Evolutionary conservation across 192 early-diverging fungal species (phyloP).

Genomic region (Gonapodya sp.): DNA sequence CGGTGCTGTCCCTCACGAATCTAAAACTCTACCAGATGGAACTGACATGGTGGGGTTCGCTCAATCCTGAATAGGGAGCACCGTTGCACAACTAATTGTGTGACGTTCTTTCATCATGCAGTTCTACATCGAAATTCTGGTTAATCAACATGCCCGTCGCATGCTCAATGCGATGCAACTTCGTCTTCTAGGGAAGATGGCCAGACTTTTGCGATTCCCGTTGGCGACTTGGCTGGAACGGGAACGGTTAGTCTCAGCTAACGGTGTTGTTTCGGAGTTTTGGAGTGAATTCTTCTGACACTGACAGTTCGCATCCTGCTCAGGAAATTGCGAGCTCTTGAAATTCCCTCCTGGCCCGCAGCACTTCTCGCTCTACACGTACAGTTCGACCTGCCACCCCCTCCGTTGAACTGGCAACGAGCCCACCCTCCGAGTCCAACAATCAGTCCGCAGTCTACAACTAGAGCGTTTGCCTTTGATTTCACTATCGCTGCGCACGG

Average conservation of each 20-base stretch:
- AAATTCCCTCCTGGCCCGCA: neutral
- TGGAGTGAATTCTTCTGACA: too few species aligned
- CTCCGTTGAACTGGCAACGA: neutral
- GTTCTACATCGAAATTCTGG: constrained; percentile 10
- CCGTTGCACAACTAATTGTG: too few species aligned
- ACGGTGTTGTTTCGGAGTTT: too few species aligned
- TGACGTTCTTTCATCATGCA: too few species aligned
- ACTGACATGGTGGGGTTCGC: neutral
- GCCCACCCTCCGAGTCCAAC: neutral
- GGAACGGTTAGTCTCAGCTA: neutral
- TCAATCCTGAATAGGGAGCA: neutral
- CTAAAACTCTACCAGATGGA: constrained; percentile 3
- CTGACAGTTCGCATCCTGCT: too few species aligned
- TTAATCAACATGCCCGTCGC: neutral
- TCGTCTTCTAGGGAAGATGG: neutral
- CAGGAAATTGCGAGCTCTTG: neutral
- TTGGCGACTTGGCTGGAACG: neutral
- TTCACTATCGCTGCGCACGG: neutral
- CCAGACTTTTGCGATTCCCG: neutral
- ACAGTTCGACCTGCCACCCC: neutral
- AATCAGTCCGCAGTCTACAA: neutral
- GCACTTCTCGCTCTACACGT: neutral
- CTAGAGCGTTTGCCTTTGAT: neutral
- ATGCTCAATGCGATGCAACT: neutral
- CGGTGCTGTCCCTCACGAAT: neutral